These are phyloP conservation scores for Fragosphaeria purpurea DNA, from an alignment of 2,329 filamentous ascomycete genomes.

Conservation along the genomic window DNA sequence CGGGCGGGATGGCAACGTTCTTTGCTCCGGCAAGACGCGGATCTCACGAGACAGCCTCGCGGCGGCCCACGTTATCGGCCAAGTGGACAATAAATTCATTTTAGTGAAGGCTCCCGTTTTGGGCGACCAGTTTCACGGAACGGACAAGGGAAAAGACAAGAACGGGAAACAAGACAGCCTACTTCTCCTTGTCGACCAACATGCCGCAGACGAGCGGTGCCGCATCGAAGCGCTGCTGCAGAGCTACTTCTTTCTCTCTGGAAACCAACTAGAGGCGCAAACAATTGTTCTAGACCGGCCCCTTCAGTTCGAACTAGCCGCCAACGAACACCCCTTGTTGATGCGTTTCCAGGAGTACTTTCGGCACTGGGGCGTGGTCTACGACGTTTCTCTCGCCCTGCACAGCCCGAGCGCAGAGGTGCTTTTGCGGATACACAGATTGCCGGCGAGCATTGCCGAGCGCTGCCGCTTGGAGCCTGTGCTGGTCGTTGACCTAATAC, in stretches of 20 bases:
- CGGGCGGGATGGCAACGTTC: neutral
- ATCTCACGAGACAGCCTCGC: constrained; percentile 54
- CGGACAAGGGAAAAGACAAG: neutral
- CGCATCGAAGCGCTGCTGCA: constrained; percentile 64
- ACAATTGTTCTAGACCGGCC: constrained; percentile 37
- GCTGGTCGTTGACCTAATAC: constrained; percentile 62
- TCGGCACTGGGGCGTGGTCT: constrained; percentile 62
- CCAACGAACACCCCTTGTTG: constrained; percentile 51
- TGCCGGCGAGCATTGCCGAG: constrained; percentile 67
- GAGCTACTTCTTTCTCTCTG: constrained; percentile 30
- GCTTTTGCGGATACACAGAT: constrained; percentile 38
- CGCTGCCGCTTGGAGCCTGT: constrained; percentile 64
- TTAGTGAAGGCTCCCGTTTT: constrained; percentile 46
- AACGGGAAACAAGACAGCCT: constrained; percentile 18
- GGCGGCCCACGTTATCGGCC: constrained; percentile 58
- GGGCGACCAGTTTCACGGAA: neutral
- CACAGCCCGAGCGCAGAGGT: neutral
- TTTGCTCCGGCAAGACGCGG: constrained; percentile 13
- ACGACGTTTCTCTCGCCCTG: constrained; percentile 26
- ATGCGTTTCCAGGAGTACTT: constrained; percentile 46
- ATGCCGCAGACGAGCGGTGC: constrained; percentile 85
- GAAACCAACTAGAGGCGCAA: constrained; percentile 4
- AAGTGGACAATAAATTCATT: constrained; percentile 88
- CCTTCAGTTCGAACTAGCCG: constrained; percentile 55
- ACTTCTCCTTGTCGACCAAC: constrained; percentile 79